phyloP scores from a whole-genome alignment of 805 yeast genomes.

The Hanseniaspora vineae region DNA sequence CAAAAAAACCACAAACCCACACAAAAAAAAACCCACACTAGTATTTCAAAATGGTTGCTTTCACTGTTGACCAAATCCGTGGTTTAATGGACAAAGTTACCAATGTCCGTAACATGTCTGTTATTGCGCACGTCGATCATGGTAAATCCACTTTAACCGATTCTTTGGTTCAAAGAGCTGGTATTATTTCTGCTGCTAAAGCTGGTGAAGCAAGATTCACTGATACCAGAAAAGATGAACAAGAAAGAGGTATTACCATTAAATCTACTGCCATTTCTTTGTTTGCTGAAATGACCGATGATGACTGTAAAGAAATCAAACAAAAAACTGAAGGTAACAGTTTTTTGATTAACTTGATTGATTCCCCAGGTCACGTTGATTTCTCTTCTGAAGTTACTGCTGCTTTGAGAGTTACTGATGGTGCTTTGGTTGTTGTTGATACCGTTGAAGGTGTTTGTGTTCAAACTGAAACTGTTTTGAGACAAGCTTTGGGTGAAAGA shows the following conservation, averaged over 20 bases:
- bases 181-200: conserved; percentile 98
- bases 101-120: conserved; percentile 99
- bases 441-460: conserved; percentile 99
- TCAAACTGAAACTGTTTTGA: conserved; percentile 98
- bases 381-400: conserved; percentile 99
- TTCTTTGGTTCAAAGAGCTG: conserved; percentile 97
- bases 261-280: conserved; percentile 98
- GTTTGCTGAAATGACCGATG: conserved; percentile 70
- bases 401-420: conserved; percentile 98
- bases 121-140: conserved; percentile 99
- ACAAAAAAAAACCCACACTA: conserved; percentile 2
- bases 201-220: conserved; percentile 99
- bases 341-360: conserved; percentile 95
- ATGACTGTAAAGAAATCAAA: conserved; percentile 78
- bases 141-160: conserved; percentile 99
- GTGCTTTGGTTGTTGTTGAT: conserved; percentile 99
- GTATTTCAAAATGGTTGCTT: conserved; percentile 25
- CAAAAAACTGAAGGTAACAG: conserved; percentile 82
- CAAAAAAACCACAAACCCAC: conserved; percentile 13
- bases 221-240: conserved; percentile 99
- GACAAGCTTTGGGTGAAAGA: conserved; percentile 99
- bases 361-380: conserved; percentile 99
- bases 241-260: conserved; percentile 99
- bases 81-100: conserved; percentile 98
- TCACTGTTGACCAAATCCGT: conserved; percentile 88